Evolutionary conservation across 108 stramenopile species (phyloP), one percentile per base, ranked within the genome.

Genomic region (Ochromonas danica): DNA sequence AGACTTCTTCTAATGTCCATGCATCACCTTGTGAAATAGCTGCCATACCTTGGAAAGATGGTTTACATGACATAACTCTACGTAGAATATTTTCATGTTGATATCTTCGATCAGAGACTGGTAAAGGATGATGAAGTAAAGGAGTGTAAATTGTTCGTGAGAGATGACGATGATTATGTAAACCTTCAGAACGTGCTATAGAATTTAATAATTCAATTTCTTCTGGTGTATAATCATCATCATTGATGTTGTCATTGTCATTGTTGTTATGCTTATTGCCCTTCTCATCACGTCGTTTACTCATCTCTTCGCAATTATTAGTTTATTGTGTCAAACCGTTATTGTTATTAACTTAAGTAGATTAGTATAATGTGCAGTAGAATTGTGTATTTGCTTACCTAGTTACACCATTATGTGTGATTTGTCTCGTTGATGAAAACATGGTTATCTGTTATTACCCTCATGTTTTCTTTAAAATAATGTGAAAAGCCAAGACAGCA

Each of bases 1-100:
- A 67, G 6, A 67, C 63, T 36, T 67, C 63, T 36, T 67, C 63
- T 67, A 67, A 67, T 28, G 63, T 67, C 63, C 63, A 67, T 28
- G 63, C 63, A 67, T 67, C 63, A 67, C 63, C 63, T 67, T 67
- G 3, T 33, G 63, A 6, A 31, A 67, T 36, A 10, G 63, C 63
- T 67, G 63, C 27, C 3, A 67, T 31, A 10, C 30, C 63, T 36
- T 67, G 63, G 3, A 31, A 31, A 6, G 17, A 6, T 67, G 35
- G 14, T 31, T 6, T 33, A 67, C 33, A 28, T 31, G 63, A 67
- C 31, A 33, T 35, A 14, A 67, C 35, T 67, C 25, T 28, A 3
- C 35, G 3, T 6, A 31, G 25, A 25, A 14, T 67, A 14, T 67
- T 25, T 36, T 67, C 63, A 67, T 67, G 63, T 67, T 14, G 35